A percentile compares a stretch with the other conserved stretches of the same genome.
Evolutionary conservation across 768 basidiomycete species (phyloP).

Genomic region (Hygrophorus pudorinus): DNA sequence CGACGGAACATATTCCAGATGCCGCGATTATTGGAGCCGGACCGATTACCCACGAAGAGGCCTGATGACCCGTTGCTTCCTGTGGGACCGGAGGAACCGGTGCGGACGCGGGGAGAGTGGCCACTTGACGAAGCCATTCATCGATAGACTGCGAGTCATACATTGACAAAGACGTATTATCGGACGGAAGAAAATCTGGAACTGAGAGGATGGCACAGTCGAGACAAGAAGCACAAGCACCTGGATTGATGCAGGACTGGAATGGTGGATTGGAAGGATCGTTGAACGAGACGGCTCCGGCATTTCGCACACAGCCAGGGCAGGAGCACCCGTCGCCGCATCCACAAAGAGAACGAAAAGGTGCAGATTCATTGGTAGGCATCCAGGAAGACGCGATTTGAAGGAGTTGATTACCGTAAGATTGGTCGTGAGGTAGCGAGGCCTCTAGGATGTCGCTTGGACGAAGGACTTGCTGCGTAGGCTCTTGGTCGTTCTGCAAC

Average conservation of each 20-base stretch:
- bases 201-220: slow-evolving; percentile 54
- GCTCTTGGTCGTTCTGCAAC: slow-evolving; percentile 18
- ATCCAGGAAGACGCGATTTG: slow-evolving; percentile 11
- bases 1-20: too few species aligned
- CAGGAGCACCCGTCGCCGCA: slow-evolving; percentile 59
- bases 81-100: neutral
- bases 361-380: slow-evolving; percentile 8
- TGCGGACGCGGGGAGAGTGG: slow-evolving; percentile 18
- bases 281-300: slow-evolving; percentile 17
- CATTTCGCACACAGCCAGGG: slow-evolving; percentile 55
- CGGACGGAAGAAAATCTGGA: slow-evolving; percentile 31
- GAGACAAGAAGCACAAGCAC: slow-evolving; percentile 37
- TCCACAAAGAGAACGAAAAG: slow-evolving; percentile 43
- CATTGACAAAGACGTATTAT: slow-evolving; percentile 30
- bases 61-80: neutral
- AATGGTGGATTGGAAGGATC: slow-evolving; percentile 24
- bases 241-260: slow-evolving; percentile 27
- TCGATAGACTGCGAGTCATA: slow-evolving; percentile 41
- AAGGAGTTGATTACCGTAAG: slow-evolving; percentile 16
- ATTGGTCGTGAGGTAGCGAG: slow-evolving; percentile 15
- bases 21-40: too few species aligned
- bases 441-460: neutral
- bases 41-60: neutral
- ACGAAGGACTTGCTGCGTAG: slow-evolving; percentile 16
- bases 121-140: slow-evolving; percentile 54